phyloP scores from a whole-genome alignment of 306 rosid species.

The Prunus mongolica region DNA sequence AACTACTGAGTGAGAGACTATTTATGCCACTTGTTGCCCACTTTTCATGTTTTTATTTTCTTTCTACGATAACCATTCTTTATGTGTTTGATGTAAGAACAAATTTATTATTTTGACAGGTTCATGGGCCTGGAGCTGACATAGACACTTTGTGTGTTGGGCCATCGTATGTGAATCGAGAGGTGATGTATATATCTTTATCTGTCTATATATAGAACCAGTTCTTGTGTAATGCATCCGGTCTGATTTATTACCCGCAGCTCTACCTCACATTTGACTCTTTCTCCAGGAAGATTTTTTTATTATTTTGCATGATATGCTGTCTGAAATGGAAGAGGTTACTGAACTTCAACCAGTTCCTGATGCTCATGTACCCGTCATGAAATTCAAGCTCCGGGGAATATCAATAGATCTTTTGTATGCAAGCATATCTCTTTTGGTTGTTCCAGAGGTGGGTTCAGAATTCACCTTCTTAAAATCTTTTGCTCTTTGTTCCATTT shows the following conservation, averaged over 20 bases:
- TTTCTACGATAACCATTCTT: background rate
- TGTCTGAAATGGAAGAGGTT: constrained; percentile 81
- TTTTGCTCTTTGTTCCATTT: background rate
- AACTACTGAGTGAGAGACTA: background rate
- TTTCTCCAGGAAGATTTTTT: constrained; percentile 85
- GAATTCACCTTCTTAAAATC: background rate
- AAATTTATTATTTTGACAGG: constrained; percentile 45
- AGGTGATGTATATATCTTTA: constrained; percentile 34
- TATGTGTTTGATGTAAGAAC: constrained; percentile 13
- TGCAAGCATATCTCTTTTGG: constrained; percentile 82
- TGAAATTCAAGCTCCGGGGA: constrained; percentile 91
- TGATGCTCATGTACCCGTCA: constrained; percentile 96
- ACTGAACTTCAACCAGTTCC: constrained; percentile 90
- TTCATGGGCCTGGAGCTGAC: constrained; percentile 89
- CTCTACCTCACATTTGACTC: constrained; percentile 22
- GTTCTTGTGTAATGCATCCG: constrained; percentile 11
- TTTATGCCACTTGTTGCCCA: background rate
- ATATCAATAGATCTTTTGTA: constrained; percentile 91
- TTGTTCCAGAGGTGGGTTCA: constrained; percentile 85
- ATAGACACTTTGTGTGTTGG: constrained; percentile 85
- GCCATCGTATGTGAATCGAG: constrained; percentile 84
- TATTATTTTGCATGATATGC: constrained; percentile 64
- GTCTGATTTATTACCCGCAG: background rate
- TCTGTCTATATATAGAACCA: background rate
- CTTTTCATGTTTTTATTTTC: background rate